These are phyloP conservation scores for Erodium texanum DNA, from an alignment of 441 rosid species.

Conservation along the genomic window DNA sequence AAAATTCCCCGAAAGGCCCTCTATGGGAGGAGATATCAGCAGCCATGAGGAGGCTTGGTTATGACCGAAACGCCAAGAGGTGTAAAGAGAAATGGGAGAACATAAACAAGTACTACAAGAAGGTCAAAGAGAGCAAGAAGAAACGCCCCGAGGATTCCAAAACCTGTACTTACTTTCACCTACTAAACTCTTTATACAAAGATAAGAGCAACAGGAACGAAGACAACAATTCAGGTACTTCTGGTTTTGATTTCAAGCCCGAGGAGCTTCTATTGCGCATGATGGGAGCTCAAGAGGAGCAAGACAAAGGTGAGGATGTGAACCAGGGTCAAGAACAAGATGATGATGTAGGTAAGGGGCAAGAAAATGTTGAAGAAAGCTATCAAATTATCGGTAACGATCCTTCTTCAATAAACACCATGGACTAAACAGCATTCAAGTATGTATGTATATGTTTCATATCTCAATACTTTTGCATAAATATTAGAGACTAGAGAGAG, in stretches of 20 bases:
- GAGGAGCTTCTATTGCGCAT: constrained; percentile 47
- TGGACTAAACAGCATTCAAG: background rate
- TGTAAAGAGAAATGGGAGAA: constrained; percentile 99
- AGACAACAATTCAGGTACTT: constrained; percentile 18
- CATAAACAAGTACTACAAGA: constrained; percentile 91
- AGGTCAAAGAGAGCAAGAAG: constrained; percentile 77
- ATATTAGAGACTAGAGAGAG: background rate
- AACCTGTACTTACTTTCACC: constrained; percentile 87
- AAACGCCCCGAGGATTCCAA: constrained; percentile 72
- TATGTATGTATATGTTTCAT: background rate
- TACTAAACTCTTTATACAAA: constrained; percentile 61
- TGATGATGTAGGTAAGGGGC: constrained; percentile 22
- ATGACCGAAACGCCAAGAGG: constrained; percentile 64
- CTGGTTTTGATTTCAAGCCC: constrained; percentile 32
- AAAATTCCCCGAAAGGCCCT: constrained; percentile 68
- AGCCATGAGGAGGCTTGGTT: constrained; percentile 65
- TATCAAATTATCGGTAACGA: constrained; percentile 51
- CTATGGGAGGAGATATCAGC: constrained; percentile 83
- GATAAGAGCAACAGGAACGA: constrained; percentile 35
- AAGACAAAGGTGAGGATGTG: constrained; percentile 40
- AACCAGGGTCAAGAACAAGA: constrained; percentile 29
- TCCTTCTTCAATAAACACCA: background rate
- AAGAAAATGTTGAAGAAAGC: constrained; percentile 37
- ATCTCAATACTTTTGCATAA: background rate
- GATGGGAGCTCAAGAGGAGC: constrained; percentile 36